Conservation (phyloP, 768 basidiomycete species). For the Sistotremastrum niveocremeum region DNA sequence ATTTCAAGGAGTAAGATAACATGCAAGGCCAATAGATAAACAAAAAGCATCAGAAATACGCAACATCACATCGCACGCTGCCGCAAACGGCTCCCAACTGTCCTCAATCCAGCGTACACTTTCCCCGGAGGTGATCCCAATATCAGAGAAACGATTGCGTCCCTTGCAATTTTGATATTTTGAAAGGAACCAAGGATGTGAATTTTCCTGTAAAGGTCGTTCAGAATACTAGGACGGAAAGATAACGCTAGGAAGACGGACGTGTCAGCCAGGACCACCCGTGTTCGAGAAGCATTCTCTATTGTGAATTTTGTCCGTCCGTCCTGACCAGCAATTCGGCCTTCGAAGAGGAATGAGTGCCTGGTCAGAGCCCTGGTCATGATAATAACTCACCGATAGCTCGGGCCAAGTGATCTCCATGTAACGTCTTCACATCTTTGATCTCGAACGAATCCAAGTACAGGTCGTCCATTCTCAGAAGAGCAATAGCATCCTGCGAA, state of each 20-base stretch:
- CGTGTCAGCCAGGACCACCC: slow-evolving; percentile 98
- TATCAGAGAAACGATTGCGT: slow-evolving; percentile 91
- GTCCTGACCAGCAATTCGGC: slow-evolving; percentile 96
- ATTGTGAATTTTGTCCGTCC: slow-evolving; percentile 99
- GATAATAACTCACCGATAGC: slow-evolving; percentile 58
- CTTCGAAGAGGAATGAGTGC: slow-evolving; percentile 11
- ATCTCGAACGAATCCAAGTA: slow-evolving; percentile 99
- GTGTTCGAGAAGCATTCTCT: slow-evolving; percentile 90
- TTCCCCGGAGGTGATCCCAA: slow-evolving; percentile 92
- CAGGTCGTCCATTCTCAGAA: slow-evolving; percentile 88
- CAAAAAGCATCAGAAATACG: slow-evolving; percentile 2
- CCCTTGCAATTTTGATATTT: slow-evolving; percentile 95
- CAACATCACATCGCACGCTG: slow-evolving; percentile 65
- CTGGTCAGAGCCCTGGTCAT: neutral
- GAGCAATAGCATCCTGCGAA: slow-evolving; percentile 80
- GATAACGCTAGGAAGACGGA: slow-evolving; percentile 25
- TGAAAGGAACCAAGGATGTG: slow-evolving; percentile 98
- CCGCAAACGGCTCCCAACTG: slow-evolving; percentile 85
- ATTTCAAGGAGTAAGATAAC: neutral
- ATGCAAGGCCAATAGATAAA: neutral
- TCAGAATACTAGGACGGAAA: neutral
- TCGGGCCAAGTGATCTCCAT: slow-evolving; percentile 95
- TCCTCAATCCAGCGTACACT: slow-evolving; percentile 81
- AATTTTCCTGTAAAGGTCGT: slow-evolving; percentile 58
- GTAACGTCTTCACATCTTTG: slow-evolving; percentile 96